Evolutionary conservation across 306 rosid genomes (phyloP), one percentile per base, ranked within the genome.

Genomic region (Sicyos edulis): DNA sequence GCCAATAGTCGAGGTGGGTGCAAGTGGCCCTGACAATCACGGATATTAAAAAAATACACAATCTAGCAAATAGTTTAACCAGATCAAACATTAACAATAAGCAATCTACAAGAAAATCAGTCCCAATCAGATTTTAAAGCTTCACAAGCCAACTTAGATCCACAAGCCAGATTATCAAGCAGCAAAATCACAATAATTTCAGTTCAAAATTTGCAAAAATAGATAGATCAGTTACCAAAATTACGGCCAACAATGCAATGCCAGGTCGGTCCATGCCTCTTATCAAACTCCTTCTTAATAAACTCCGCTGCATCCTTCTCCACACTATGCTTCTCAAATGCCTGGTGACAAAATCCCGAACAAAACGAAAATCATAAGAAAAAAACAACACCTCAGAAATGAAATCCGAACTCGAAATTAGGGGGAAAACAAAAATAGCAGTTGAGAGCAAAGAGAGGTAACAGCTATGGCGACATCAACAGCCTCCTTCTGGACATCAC

Each of bases 221-320:
- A 81, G 69, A 54, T 2, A 66, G 54, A 22, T 16, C 57, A 14
- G 44, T 75, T 88, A 92, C 98, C 98, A 29, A 92, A 92, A 83
- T 92, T 92, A n/a, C n/a, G n/a, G n/a, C n/a, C n/a, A n/a, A n/a
- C n/a, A n/a, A n/a, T n/a, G n/a, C n/a, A n/a, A n/a, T 92, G 98
- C 98, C 98, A 92, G 45, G 98, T 92, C 40, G 98, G 91, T 16
- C 96, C 96, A 54, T 92, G 96, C 73, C 83, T 87, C 82, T 77
- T 84, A 76, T 92, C 98, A 69, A 92, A 92, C 82, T 90, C 96
- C 81, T 92, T 92, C 96, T 92, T 92, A 74, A 92, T 92, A 22
- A 52, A 74, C 85, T 92, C 97, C 13, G 97, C 97, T 47, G 89
- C 95, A 57, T 92, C 97, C 79, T 92, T 92, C 90, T 92, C 97